Evolutionary conservation across 2,329 filamentous ascomycete genomes (phyloP).

Genomic region (Trichoderma oligosporum): DNA sequence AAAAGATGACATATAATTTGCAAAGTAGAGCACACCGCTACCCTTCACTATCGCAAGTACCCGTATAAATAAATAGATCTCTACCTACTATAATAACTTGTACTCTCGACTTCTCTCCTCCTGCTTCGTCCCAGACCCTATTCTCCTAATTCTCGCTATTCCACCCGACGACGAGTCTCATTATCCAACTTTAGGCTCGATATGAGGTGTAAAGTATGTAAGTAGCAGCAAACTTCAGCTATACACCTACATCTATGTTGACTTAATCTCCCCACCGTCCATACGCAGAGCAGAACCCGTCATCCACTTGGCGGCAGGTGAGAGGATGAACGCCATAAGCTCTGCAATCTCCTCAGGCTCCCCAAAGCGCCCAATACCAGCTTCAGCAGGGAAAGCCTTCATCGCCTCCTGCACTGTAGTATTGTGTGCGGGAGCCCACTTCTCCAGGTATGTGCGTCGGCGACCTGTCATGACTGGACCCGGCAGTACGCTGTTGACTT

Average conservation of each 20-base stretch:
- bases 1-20: no score
- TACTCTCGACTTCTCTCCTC: no score
- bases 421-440: background rate
- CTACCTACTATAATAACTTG: no score
- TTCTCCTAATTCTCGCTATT: no score
- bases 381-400: background rate
- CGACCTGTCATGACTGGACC: background rate
- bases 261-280: background rate
- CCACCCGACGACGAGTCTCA: no score
- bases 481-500: background rate
- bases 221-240: no score
- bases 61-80: no score
- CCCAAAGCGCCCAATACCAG: background rate
- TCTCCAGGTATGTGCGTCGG: background rate
- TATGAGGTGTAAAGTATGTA: no score
- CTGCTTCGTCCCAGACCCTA: no score
- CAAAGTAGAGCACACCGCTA: no score
- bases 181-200: no score
- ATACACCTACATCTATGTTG: background rate
- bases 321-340: background rate
- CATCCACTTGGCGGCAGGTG: background rate
- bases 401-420: background rate
- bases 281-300: background rate
- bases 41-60: no score
- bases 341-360: background rate